A percentile compares a stretch with the other conserved stretches of the same genome.
phyloP scores from a whole-genome alignment of 1,139 yeast species.

The Candida sanyaensis region DNA sequence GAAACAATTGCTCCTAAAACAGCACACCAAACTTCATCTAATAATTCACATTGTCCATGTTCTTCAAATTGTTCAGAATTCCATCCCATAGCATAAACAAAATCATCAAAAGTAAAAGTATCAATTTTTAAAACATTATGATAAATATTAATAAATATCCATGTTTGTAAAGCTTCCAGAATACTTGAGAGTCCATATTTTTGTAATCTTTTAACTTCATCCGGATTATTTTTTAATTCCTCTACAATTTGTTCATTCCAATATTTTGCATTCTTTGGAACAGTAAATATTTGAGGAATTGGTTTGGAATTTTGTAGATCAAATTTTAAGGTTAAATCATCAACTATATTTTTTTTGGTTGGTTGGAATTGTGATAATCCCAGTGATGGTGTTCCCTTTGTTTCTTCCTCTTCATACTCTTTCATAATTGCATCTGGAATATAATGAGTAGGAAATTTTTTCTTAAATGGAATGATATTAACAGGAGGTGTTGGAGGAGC shows the following conservation, averaged over 20 bases:
- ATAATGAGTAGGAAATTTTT: conserved; percentile 37
- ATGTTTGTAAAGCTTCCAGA: conserved; percentile 60
- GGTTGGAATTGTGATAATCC: conserved; percentile 33
- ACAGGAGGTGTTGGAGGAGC: conserved; percentile 3
- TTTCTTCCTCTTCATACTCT: conserved; percentile 19
- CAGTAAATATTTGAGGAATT: conserved; percentile 22
- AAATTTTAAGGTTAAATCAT: conserved; percentile 38
- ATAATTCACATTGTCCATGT: conserved; percentile 51
- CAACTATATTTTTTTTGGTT: conserved; percentile 38
- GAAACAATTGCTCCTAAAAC: conserved; percentile 49
- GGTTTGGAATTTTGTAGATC: conserved; percentile 45
- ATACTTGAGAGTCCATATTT: conserved; percentile 16
- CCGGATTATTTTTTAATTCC: conserved; percentile 27
- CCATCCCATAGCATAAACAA: conserved; percentile 65
- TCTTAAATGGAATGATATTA: conserved; percentile 17
- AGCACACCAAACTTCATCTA: conserved; percentile 76
- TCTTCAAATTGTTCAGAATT: conserved; percentile 42
- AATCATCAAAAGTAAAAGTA: conserved; percentile 80
- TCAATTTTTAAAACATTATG: conserved; percentile 64
- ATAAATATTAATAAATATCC: conserved; percentile 77
- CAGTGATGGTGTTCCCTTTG: conserved; percentile 7
- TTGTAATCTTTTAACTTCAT: conserved; percentile 21
- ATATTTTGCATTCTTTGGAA: conserved; percentile 33
- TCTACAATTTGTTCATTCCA: conserved; percentile 26
- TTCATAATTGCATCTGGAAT: conserved; percentile 31